Evolutionary conservation across 1,284 basidiomycete species (phyloP).

Genomic region (Termitomyces sp.): DNA sequence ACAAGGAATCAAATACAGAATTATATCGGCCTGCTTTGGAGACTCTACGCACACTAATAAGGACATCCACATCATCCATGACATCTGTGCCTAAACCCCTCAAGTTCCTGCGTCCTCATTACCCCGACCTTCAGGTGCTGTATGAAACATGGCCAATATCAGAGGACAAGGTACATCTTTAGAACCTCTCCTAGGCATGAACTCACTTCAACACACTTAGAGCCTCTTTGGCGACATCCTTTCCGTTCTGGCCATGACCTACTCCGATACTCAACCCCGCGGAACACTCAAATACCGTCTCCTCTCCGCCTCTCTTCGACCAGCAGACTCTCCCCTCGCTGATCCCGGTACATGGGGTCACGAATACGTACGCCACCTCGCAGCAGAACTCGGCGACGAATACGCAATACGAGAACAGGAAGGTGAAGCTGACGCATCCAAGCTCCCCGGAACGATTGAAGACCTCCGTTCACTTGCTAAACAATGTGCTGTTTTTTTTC

Average conservation of each 20-base stretch:
- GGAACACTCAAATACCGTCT: conserved; percentile 93
- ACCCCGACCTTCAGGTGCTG: conserved; percentile 80
- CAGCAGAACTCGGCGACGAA: conserved; percentile 95
- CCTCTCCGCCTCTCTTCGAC: conserved; percentile 69
- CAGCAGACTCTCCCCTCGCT: conserved; percentile 60
- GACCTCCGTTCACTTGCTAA: conserved; percentile 78
- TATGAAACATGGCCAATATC: conserved; percentile 78
- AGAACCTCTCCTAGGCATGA: not conserved
- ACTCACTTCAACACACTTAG: conserved; percentile 34
- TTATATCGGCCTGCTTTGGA: conserved; percentile 92
- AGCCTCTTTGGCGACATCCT: conserved; percentile 97
- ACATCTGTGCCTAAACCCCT: conserved; percentile 99
- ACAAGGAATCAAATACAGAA: conserved; percentile 79
- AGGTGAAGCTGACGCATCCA: conserved; percentile 15
- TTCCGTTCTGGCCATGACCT: conserved; percentile 99
- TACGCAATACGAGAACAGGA: conserved; percentile 60
- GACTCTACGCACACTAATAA: conserved; percentile 88
- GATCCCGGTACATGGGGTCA: conserved; percentile 98
- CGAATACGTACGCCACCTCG: conserved; percentile 97
- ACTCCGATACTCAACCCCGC: conserved; percentile 92
- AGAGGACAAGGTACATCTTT: conserved; percentile 63
- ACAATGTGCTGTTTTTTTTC: conserved; percentile 87
- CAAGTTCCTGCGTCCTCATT: conserved; percentile 96
- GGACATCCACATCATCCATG: conserved; percentile 98
- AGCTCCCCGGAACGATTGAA: conserved; percentile 53